phyloP scores from a whole-genome alignment of 2,329 filamentous ascomycete genomes.

The Aschersonia sp. region DNA sequence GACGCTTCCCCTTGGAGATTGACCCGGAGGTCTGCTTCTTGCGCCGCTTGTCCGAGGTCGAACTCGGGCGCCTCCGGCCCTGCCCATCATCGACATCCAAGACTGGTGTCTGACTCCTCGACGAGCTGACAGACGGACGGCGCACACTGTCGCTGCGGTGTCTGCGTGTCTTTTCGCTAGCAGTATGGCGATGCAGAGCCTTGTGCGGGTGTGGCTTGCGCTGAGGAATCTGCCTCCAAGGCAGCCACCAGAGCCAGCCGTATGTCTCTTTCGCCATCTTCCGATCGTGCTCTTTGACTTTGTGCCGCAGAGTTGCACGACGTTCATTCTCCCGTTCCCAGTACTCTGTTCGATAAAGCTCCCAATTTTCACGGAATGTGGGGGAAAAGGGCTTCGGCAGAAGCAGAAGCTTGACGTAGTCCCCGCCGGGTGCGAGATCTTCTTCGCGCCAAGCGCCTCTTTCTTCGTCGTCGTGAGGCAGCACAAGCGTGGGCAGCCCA shows the following conservation, averaged over 20 bases:
- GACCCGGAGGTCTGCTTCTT: constrained; percentile 30
- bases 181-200: constrained; percentile 20
- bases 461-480: constrained; percentile 41
- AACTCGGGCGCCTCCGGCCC: constrained; percentile 26
- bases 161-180: constrained; percentile 29
- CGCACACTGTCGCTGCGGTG: constrained; percentile 37
- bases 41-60: constrained; percentile 33
- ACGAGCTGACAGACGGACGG: constrained; percentile 35
- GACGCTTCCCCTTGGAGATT: constrained; percentile 25
- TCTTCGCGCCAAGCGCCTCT: constrained; percentile 63
- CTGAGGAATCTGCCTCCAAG: constrained; percentile 37
- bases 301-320: constrained; percentile 54
- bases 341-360: constrained; percentile 83
- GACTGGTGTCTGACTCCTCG: constrained; percentile 33
- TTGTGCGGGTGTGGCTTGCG: constrained; percentile 19
- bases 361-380: constrained; percentile 93
- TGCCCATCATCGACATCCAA: constrained; percentile 29
- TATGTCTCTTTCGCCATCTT: constrained; percentile 54
- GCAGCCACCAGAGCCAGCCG: constrained; percentile 77
- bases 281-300: constrained; percentile 53
- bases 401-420: constrained; percentile 80
- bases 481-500: constrained; percentile 24
- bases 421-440: constrained; percentile 77
- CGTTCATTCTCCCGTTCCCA: constrained; percentile 96
- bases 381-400: constrained; percentile 91